Percentiles rank a stretch among this genome's conserved stretches.
These are phyloP conservation scores for Botryobasidium botryosum DNA, from an alignment of 768 basidiomycete genomes.

Conservation along the genomic window DNA sequence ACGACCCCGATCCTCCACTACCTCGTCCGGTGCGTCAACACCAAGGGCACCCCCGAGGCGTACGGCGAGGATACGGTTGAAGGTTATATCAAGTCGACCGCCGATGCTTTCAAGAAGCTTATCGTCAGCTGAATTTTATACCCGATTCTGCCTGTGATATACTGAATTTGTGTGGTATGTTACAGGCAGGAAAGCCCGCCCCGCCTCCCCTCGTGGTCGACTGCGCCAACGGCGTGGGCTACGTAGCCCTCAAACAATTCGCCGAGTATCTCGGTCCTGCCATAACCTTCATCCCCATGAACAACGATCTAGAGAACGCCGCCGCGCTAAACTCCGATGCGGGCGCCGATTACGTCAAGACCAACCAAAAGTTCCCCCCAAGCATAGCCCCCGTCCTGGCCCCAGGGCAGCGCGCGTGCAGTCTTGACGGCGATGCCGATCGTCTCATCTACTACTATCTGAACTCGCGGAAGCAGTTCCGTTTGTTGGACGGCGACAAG, in stretches of 20 bases:
- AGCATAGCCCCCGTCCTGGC: conserved; percentile 44
- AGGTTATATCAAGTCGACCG: conserved; percentile 73
- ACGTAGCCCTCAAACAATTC: conserved; percentile 47
- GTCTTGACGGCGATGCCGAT: conserved; percentile 95
- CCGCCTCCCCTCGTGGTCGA: conserved; percentile 61
- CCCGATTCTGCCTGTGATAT: not conserved
- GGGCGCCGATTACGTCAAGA: conserved; percentile 96
- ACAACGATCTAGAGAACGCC: conserved; percentile 42
- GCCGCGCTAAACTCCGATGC: conserved; percentile 74
- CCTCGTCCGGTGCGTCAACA: conserved; percentile 79
- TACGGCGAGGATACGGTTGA: conserved; percentile 69
- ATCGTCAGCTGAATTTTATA: conserved; percentile 31
- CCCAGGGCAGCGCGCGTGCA: conserved; percentile 71
- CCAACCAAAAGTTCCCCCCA: conserved; percentile 71
- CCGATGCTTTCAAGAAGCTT: conserved; percentile 67
- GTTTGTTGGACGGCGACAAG: conserved; percentile 95
- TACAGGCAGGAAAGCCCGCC: conserved; percentile 40
- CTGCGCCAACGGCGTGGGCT: conserved; percentile 97
- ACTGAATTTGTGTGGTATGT: conserved; percentile 1
- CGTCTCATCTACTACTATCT: conserved; percentile 91
- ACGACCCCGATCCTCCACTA: conserved; percentile 96
- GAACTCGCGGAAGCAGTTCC: conserved; percentile 60
- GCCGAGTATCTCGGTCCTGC: conserved; percentile 38
- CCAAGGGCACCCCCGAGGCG: conserved; percentile 54
- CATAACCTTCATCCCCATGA: conserved; percentile 49